Conservation (phyloP, 345 rosid species). For the Euphorbia lathyris region DNA sequence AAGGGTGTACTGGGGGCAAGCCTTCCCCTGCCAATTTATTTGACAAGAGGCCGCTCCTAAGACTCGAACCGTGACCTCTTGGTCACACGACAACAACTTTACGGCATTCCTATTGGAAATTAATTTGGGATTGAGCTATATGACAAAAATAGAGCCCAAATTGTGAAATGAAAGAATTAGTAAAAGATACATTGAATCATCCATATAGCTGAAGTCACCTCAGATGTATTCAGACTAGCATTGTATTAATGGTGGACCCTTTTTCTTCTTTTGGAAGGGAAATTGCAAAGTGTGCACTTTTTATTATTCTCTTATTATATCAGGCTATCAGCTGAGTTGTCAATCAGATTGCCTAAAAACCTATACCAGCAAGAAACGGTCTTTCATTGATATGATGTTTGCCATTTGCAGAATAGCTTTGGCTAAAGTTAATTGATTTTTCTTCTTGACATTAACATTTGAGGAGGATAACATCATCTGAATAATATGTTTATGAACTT, state of each 20-base stretch:
- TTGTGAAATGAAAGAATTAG: background rate
- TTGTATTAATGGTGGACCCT: background rate
- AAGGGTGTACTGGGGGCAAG: too few relatives aligned
- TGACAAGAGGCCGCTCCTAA: too few relatives aligned
- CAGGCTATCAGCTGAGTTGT: background rate
- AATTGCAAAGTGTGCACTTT: background rate
- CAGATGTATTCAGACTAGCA: background rate
- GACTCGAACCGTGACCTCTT: too few relatives aligned
- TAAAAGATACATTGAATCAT: background rate
- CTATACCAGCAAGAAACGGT: background rate
- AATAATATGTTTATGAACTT: too few relatives aligned
- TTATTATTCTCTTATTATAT: background rate
- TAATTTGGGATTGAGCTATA: background rate
- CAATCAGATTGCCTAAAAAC: background rate
- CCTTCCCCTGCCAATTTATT: too few relatives aligned
- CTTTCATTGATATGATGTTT: background rate
- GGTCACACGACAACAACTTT: too few relatives aligned
- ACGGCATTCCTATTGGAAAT: background rate
- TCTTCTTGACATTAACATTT: too few relatives aligned
- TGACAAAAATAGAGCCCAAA: background rate
- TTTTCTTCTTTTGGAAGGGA: background rate
- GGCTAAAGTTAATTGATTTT: too few relatives aligned
- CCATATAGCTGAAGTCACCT: background rate
- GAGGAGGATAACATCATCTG: too few relatives aligned
- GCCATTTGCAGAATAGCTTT: background rate